Conservation (phyloP, 768 basidiomycete genomes). For the Tulasnella sp. region DNA sequence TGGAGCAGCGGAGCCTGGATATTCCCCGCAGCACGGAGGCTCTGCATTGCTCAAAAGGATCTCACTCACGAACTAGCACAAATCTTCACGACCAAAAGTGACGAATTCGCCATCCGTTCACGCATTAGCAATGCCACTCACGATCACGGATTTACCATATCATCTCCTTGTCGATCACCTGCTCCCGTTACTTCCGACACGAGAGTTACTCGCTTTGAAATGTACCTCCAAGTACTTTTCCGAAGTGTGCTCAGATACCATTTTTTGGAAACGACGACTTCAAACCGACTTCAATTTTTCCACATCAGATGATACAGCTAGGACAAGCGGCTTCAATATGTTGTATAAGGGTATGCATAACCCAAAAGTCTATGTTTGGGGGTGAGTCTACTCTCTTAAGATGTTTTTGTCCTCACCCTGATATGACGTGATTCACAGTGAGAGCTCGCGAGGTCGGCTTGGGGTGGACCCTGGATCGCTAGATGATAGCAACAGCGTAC, state of each 20-base stretch:
- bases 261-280: slow-evolving; percentile 64
- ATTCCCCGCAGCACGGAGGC: too few relatives aligned
- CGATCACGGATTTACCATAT: slow-evolving; percentile 46
- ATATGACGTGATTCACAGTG: slow-evolving; percentile 30
- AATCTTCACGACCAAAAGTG: too few relatives aligned
- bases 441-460: slow-evolving; percentile 47
- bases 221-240: slow-evolving; percentile 55
- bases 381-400: too few relatives aligned
- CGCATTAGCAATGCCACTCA: too few relatives aligned
- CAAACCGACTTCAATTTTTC: slow-evolving; percentile 63
- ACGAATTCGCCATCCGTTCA: too few relatives aligned
- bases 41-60: too few relatives aligned
- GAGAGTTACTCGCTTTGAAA: slow-evolving; percentile 45
- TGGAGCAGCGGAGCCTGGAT: too few relatives aligned
- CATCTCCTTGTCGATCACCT: slow-evolving; percentile 71
- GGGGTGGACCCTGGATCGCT: slow-evolving; percentile 44
- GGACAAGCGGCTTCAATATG: slow-evolving; percentile 65
- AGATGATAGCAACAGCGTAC: slow-evolving; percentile 31
- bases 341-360: slow-evolving; percentile 51
- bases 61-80: too few relatives aligned
- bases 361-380: slow-evolving; percentile 43
- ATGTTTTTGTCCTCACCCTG: slow-evolving; percentile 31
- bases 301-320: slow-evolving; percentile 50
- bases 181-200: slow-evolving; percentile 32
- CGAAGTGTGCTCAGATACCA: slow-evolving; percentile 50